Percentiles rank a stretch among this genome's conserved stretches.
Evolutionary conservation across 345 rosid species (phyloP).

Genomic region (Linum trigynum): DNA sequence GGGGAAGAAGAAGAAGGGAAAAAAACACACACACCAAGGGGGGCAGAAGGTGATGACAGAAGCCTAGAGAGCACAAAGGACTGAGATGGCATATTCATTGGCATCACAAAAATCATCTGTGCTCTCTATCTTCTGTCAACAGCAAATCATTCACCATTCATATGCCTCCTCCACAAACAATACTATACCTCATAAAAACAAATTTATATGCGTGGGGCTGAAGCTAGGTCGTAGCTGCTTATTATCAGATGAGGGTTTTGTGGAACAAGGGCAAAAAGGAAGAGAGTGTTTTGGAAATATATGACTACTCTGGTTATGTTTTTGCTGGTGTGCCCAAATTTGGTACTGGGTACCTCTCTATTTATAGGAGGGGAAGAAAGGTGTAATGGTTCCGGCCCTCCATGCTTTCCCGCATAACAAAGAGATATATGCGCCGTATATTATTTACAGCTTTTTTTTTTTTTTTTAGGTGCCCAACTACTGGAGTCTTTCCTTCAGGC

Average conservation of each 20-base stretch:
- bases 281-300: neutral
- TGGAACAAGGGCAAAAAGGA: no score
- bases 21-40: neutral
- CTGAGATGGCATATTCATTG: neutral
- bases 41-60: conserved; percentile 7
- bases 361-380: neutral
- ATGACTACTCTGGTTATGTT: neutral
- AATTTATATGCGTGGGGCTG: no score
- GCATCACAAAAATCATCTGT: neutral
- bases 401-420: neutral
- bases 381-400: neutral
- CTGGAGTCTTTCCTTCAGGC: no score
- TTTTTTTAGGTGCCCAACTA: no score
- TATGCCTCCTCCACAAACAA: neutral
- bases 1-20: neutral
- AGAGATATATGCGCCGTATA: neutral
- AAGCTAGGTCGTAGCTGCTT: no score
- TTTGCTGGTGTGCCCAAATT: neutral
- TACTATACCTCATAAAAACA: no score
- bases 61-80: conserved; percentile 7
- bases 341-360: neutral
- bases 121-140: conserved; percentile 8
- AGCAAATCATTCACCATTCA: neutral
- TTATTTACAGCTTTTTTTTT: no score
- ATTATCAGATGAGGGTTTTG: no score